Percentiles rank a stretch among this genome's conserved stretches.
phyloP scores from a whole-genome alignment of 139 green algal genomes.

The Trebouxia sp. region DNA sequence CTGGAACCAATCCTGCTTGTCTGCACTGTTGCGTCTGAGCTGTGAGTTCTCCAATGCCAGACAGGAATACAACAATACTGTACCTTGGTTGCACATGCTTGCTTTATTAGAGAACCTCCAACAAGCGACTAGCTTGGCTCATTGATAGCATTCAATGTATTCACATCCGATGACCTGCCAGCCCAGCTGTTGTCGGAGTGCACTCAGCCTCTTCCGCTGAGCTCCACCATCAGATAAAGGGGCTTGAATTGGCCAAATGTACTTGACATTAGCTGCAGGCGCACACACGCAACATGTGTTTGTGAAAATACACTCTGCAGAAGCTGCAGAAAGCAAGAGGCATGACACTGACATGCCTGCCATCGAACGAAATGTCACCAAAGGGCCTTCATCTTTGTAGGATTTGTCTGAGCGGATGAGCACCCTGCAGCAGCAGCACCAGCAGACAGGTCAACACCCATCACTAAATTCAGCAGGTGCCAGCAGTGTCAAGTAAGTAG shows the following conservation, averaged over 20 bases:
- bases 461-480: slow-evolving; percentile 28
- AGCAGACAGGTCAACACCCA: no score
- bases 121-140: no score
- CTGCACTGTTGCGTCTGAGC: no score
- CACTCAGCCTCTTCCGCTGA: slow-evolving; percentile 65
- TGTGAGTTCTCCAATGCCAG: no score
- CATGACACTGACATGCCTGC: slow-evolving; percentile 40
- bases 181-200: slow-evolving; percentile 58
- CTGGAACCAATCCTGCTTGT: no score
- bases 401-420: slow-evolving; percentile 28
- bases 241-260: slow-evolving; percentile 79
- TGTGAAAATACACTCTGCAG: neutral
- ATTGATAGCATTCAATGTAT: slow-evolving; percentile 74
- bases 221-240: slow-evolving; percentile 66
- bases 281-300: neutral
- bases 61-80: no score
- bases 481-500: no score
- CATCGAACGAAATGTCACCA: slow-evolving; percentile 66
- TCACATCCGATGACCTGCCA: slow-evolving; percentile 77
- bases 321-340: neutral
- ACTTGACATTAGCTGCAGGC: slow-evolving; percentile 67
- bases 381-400: slow-evolving; percentile 46
- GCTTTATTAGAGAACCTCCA: no score
- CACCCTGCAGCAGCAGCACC: no score
- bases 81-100: no score